Evolutionary conservation across 1,284 basidiomycete genomes (phyloP), one percentile per base, ranked within the genome.

Genomic region (Ustilago hordei): DNA sequence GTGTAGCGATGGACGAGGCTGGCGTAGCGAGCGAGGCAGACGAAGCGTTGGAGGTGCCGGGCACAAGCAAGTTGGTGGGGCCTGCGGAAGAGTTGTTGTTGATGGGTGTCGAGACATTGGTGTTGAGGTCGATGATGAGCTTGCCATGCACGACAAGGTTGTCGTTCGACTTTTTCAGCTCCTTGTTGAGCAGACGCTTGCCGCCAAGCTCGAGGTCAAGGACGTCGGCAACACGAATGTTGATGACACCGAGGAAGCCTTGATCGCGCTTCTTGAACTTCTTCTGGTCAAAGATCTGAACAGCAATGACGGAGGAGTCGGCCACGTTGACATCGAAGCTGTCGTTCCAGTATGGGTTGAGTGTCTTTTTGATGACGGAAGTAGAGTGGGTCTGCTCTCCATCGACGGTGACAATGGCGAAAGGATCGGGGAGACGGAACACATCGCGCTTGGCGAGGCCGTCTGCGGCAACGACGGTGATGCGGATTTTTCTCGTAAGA

Each of bases 261-360:
- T 97, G 95, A 87, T 97, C 94, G 87, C 92, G 92, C 87, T 93
- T 90, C 89, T 96, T 97, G 88, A 97, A 97, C 88, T 96, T 97
- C 87, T 94, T 92, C 88, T 97, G 95, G 87, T 98, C 95, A 82
- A 97, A 97, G 83, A 97, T 95, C 87, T 98, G 95, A 3, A 98
- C 93, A 4, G 93, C 93, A 50, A 98, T 90, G 55, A 95, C 91
- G 32, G 94, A 95, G 4, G 93, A 92, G 83, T 96, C 94, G 86
- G 92, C 93, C 84, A 96, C 94, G 55, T 90, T 91, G 63, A 86
- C 73, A 43, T 85, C 85, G 56, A 86, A 86, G 59, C 78, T 80
- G 65, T 86, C 85, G 59, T 83, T 86, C 85, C 85, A 86, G 69
- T 86, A 86, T 6, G 85, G 85, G 75, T 85, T 86, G 39, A 86